Evolutionary conservation across 768 basidiomycete species (phyloP), one percentile per base, ranked within the genome.

Genomic region (Suillus clintonianus): DNA sequence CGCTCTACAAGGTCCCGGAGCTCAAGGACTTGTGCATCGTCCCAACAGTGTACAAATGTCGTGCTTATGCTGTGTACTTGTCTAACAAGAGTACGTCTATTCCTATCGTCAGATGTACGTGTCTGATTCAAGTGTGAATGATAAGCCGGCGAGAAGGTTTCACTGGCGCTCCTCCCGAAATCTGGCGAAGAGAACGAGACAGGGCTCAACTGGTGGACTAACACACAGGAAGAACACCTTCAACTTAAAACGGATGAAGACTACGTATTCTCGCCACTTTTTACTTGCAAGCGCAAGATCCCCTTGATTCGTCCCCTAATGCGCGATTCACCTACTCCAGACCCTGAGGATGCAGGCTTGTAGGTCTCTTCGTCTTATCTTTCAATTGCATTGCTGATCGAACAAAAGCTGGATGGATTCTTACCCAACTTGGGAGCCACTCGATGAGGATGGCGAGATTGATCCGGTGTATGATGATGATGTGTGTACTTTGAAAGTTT

Each of bases 21-120:
- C 71, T 79, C 24, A 66, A 55, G n/a, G 67, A 71, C 68, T 78
- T 70, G 62, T 71, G 54, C 59, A 67, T 79, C 60, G 77, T 79
- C 59, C 78, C 79, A 1, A 68, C 64, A 60, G 43, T 69, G 0
- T 64, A 77, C 58, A 13, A 64, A 5, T 80, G 76, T 56, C 77
- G 75, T 15, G 79, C 79, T 1, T 72, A 67, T 30, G 71, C 70
- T 54, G 70, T 75, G 70, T 79, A 73, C 27, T 65, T 77, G 34
- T 75, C 74, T 32, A 61, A 74, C 55, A 77, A 69, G 48, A 62
- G 74, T 73, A 37, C 22, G 62, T 19, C 27, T 24, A 3, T n/a
- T 4, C 37, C 11, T 34, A 1, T 36, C 8, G 43, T 36, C 30
- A 5, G 19, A 34, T 53, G 32, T 32, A n/a, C 32, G 7, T 14